A percentile compares a stretch with the other conserved stretches of the same genome.
Evolutionary conservation across 208 protist genomes (phyloP).

Genomic region (Trypanosoma avium): DNA sequence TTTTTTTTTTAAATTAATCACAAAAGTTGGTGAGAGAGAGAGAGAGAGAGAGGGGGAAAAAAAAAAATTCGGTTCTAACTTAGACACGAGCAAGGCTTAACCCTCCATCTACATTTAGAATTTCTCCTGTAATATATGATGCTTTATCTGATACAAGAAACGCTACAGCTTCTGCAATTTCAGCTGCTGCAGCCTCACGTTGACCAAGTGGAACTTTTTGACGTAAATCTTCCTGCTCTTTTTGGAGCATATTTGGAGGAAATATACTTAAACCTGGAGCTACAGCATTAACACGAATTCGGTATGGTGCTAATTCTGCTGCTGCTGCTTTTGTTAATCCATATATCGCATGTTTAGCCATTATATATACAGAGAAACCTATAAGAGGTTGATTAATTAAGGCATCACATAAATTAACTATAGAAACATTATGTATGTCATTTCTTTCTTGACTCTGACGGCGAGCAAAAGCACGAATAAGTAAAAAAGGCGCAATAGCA

Average conservation of each 20-base stretch:
- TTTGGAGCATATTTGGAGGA: slow-evolving; percentile 38
- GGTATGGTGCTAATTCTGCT: slow-evolving; percentile 56
- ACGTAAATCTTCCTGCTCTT: slow-evolving; percentile 38
- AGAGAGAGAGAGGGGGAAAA: background rate
- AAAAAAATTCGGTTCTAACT: background rate
- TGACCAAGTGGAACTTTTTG: slow-evolving; percentile 61
- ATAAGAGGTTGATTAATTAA: slow-evolving; percentile 62
- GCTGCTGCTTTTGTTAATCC: slow-evolving; percentile 69
- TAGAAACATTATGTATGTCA: slow-evolving; percentile 30
- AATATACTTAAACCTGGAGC: slow-evolving; percentile 55
- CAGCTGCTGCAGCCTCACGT: slow-evolving; percentile 44
- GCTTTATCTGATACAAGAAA: slow-evolving; percentile 67
- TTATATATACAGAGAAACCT: slow-evolving; percentile 72
- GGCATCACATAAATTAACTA: slow-evolving; percentile 75
- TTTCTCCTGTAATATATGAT: slow-evolving; percentile 63
- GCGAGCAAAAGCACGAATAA: slow-evolving; percentile 54
- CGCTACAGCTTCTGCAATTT: slow-evolving; percentile 55
- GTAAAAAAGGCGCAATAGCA: slow-evolving; percentile 64
- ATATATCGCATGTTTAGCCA: slow-evolving; percentile 73
- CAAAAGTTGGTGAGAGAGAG: too few relatives aligned
- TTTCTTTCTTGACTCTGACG: slow-evolving; percentile 20
- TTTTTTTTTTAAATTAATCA: too few relatives aligned
- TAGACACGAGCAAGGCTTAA: slow-evolving; percentile 65
- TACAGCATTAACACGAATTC: slow-evolving; percentile 76
- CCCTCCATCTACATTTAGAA: slow-evolving; percentile 69